Conservation (phyloP, 192 early-diverging fungal genomes). For the Spizellomyces sp. region DNA sequence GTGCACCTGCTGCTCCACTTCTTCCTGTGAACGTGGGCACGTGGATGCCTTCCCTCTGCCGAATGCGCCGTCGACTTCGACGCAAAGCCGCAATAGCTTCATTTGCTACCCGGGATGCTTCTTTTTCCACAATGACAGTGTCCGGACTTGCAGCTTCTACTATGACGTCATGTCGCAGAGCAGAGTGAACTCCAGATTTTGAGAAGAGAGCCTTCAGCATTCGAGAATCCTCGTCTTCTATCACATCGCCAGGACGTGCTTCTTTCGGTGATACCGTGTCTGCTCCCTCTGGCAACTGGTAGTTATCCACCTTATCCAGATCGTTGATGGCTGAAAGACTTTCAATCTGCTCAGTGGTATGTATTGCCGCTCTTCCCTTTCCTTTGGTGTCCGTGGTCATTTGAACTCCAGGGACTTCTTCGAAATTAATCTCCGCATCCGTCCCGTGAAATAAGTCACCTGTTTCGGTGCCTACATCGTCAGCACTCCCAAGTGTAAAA, state of each 20-base stretch:
- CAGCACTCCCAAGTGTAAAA: slow-evolving; percentile 67
- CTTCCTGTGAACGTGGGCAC: slow-evolving; percentile 92
- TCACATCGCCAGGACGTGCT: not conserved
- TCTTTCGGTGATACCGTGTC: not conserved
- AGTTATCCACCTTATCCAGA: slow-evolving; percentile 41
- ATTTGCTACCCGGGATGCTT: slow-evolving; percentile 80
- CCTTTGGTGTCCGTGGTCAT: slow-evolving; percentile 1
- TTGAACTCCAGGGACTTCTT: no score
- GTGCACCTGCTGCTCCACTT: slow-evolving; percentile 62
- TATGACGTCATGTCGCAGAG: slow-evolving; percentile 90
- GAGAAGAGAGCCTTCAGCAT: slow-evolving; percentile 80
- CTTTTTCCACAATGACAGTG: slow-evolving; percentile 67
- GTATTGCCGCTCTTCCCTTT: slow-evolving; percentile 23
- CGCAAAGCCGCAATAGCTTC: slow-evolving; percentile 77
- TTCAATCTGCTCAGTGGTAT: slow-evolving; percentile 16
- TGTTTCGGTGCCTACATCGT: slow-evolving; percentile 74
- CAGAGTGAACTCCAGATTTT: slow-evolving; percentile 84
- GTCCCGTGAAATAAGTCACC: slow-evolving; percentile 79
- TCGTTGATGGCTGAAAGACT: slow-evolving; percentile 14
- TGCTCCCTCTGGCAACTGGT: not conserved
- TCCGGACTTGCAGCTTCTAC: slow-evolving; percentile 70
- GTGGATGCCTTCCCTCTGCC: slow-evolving; percentile 58
- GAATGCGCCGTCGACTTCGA: slow-evolving; percentile 66
- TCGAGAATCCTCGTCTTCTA: slow-evolving; percentile 59
- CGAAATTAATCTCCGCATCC: slow-evolving; percentile 52